Base-by-base conservation (phyloP, 257 asterid genomes). In the Capsicum baccatum region DNA sequence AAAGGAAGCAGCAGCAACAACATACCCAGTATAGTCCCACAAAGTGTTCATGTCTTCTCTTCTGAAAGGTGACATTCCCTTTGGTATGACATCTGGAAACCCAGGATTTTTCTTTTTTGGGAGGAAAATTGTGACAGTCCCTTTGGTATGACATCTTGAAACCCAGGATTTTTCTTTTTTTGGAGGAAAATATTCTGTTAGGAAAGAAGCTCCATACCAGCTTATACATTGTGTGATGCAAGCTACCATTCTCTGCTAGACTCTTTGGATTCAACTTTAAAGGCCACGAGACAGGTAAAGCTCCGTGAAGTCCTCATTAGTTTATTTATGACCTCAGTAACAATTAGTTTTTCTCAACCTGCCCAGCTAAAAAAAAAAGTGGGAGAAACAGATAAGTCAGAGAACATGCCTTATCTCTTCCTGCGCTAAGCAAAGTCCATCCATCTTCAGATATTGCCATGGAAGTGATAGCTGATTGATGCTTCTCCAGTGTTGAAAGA, bases 381-480 rank as follows among this genome's bases (percentile, higher is more conserved):
- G 82, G 50, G 82, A 52, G 5, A 52, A 52, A 52, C 44, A 78
- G 33, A 73, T 37, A 70, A 44, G 56, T 52, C n/a, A 35, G 52
- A 83, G 74, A 83, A 62, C 84, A 26, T 89, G 90, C 99, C 97
- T 97, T 95, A 83, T 97, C 99, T 90, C 99, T 90, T 87, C 99
- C 98, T 9, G 98, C 97, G 73, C 93, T 90, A 82, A 97, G 85
- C 93, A 97, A 88, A 76, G 97, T 92, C 97, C 94, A 88, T 79
- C 98, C 99, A 82, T 97, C 98, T 88, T 91, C 92, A 82, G 99
- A 94, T 85, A 97, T 82, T 55, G 95, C 95, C 87, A 97, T 83
- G 55, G 99, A 95, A 89, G 99, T 95, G 85, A 97, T 94, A 2
- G 94, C 88, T 26, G 99, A 95, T 52, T 92, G 97, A 91, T 97